Conservation (phyloP, 192 early-diverging fungal genomes). For the Coemansia sp. region DNA sequence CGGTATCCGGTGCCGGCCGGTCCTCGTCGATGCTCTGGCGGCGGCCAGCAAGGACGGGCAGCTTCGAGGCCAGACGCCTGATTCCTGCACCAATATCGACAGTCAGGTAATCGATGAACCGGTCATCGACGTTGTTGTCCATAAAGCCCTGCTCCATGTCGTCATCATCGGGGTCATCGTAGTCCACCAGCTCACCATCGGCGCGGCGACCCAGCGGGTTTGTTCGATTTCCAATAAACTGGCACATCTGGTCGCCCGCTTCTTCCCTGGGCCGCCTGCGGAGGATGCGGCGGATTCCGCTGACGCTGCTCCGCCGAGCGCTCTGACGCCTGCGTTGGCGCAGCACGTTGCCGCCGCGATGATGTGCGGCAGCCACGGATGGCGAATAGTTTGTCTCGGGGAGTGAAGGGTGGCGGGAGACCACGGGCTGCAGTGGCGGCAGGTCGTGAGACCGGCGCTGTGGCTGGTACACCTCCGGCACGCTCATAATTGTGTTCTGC, state of each 20-base stretch:
- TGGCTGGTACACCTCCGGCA: conserved; percentile 15
- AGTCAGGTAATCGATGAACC: conserved; percentile 40
- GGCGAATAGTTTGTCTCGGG: not conserved
- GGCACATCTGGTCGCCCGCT: conserved; percentile 16
- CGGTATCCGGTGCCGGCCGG: not conserved
- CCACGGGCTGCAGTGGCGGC: conserved; percentile 1
- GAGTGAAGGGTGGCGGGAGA: conserved; percentile 14
- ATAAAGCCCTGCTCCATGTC: conserved; percentile 38
- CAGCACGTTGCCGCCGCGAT: not conserved
- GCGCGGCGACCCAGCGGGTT: conserved; percentile 45
- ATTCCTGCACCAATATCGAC: conserved; percentile 27
- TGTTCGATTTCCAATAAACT: conserved; percentile 40
- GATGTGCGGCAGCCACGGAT: not conserved
- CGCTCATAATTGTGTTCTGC: conserved; percentile 15
- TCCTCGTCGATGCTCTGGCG: not conserved
- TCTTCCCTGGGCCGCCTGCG: conserved; percentile 17
- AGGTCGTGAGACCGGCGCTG: not conserved
- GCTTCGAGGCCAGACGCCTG: conserved; percentile 20
- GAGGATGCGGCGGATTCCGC: conserved; percentile 17
- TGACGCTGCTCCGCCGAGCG: not conserved
- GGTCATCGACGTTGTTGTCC: conserved; percentile 45
- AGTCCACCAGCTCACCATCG: conserved; percentile 49
- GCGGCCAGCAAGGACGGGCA: conserved; percentile 18
- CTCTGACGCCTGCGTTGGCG: not conserved
- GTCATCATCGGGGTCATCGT: conserved; percentile 42